These are phyloP conservation scores for Phalaenopsis aphrodite DNA, from an alignment of 106 monocot genomes.

Conservation along the genomic window DNA sequence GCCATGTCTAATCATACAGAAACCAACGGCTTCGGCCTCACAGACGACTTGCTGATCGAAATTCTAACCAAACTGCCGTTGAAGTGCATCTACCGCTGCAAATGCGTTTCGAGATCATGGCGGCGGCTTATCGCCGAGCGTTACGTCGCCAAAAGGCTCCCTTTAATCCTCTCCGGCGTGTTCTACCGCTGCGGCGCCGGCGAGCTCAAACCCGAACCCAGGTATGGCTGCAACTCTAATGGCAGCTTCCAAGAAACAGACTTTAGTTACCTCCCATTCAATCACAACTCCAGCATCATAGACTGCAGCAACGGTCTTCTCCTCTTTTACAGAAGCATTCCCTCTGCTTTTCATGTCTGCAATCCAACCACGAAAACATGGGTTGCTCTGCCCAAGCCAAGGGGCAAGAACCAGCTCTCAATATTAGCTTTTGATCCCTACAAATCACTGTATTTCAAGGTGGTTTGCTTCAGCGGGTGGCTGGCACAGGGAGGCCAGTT, in stretches of 20 bases:
- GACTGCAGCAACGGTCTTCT: slow-evolving; percentile 56
- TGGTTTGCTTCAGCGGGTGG: slow-evolving; percentile 45
- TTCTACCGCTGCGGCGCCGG: slow-evolving; percentile 9
- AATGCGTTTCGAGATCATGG: slow-evolving; percentile 46
- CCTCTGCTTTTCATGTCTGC: slow-evolving; percentile 25
- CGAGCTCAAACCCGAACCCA: slow-evolving; percentile 7
- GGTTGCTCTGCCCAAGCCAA: slow-evolving; percentile 19
- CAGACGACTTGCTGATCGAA: slow-evolving; percentile 37
- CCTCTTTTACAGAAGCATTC: slow-evolving; percentile 19
- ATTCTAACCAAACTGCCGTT: slow-evolving; percentile 40
- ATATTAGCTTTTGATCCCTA: slow-evolving; percentile 41
- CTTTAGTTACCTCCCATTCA: slow-evolving; percentile 41
- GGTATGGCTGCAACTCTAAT: slow-evolving; percentile 16
- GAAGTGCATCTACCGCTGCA: slow-evolving; percentile 34
- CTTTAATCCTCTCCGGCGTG: slow-evolving; percentile 35
- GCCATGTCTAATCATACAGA: background rate
- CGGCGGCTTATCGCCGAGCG: slow-evolving; percentile 26
- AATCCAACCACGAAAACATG: slow-evolving; percentile 35
- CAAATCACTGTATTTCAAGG: slow-evolving; percentile 27
- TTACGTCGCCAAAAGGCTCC: slow-evolving; percentile 22
- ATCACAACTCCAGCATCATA: slow-evolving; percentile 25
- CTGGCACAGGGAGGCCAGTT: slow-evolving; percentile 20
- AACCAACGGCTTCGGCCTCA: slow-evolving; percentile 9
- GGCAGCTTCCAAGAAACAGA: background rate
- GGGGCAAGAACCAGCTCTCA: slow-evolving; percentile 17